Evolutionary conservation across 495 filamentous ascomycete species (phyloP).

Genomic region (Penicillium parvum): DNA sequence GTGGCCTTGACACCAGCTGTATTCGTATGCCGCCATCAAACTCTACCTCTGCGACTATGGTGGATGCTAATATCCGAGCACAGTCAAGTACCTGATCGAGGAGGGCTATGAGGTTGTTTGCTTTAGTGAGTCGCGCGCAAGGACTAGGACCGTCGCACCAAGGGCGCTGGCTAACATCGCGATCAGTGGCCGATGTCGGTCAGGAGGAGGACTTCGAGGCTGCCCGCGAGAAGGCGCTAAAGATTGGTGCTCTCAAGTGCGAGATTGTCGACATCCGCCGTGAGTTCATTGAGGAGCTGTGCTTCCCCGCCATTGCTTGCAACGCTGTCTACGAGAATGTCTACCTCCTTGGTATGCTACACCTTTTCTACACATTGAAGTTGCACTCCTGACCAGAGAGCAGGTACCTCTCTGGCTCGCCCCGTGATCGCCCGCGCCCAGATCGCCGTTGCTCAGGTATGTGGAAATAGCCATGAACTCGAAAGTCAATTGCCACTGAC

Average conservation of each 20-base stretch:
- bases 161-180: too few species aligned
- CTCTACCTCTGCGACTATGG: too few species aligned
- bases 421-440: slow-evolving; percentile 85
- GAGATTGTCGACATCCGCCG: slow-evolving; percentile 52
- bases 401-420: slow-evolving; percentile 74
- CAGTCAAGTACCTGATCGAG: slow-evolving; percentile 62
- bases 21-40: too few species aligned
- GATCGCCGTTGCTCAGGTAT: slow-evolving; percentile 58
- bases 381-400: slow-evolving; percentile 28
- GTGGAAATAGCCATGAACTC: slow-evolving; percentile 18
- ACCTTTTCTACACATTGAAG: neutral
- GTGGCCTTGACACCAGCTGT: slow-evolving; percentile 64
- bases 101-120: slow-evolving; percentile 65
- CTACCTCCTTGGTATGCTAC: slow-evolving; percentile 62
- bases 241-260: slow-evolving; percentile 51
- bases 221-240: slow-evolving; percentile 51
- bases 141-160: neutral
- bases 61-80: neutral
- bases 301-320: slow-evolving; percentile 78
- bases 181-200: slow-evolving; percentile 58
- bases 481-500: neutral
- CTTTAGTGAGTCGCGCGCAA: slow-evolving; percentile 45
- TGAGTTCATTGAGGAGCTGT: slow-evolving; percentile 82
- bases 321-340: slow-evolving; percentile 84
- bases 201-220: slow-evolving; percentile 65